A percentile compares a stretch with the other conserved stretches of the same genome.
Conservation (phyloP, 768 basidiomycete genomes). For the Pulveroboletus sp. region DNA sequence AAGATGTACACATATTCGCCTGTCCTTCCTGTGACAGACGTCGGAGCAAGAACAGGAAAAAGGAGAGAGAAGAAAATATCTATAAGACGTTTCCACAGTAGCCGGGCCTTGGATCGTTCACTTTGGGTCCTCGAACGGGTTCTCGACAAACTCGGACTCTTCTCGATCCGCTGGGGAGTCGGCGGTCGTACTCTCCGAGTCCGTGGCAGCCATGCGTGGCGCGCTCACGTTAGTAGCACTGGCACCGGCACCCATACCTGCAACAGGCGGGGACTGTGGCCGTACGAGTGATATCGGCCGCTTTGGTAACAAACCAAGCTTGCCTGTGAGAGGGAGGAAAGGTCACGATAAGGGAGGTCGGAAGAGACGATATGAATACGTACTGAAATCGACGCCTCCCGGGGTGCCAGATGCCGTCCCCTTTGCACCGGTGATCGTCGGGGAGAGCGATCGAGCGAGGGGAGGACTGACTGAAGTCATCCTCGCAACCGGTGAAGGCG, state of each 20-base stretch:
- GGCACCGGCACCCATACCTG: neutral
- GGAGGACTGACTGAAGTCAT: neutral
- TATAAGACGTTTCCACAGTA: neutral
- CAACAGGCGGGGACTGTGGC: conserved; percentile 27
- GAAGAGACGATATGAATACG: neutral
- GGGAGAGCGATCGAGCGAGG: conserved; percentile 4
- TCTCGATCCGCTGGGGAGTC: conserved; percentile 35
- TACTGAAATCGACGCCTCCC: conserved; percentile 31
- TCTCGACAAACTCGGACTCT: conserved; percentile 70
- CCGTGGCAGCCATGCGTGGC: conserved; percentile 4
- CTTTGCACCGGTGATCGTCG: conserved; percentile 1
- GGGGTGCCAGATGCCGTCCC: conserved; percentile 15
- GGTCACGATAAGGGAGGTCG: neutral
- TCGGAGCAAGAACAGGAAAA: neutral
- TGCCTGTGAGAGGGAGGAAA: conserved; percentile 35
- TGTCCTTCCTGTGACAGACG: too few species aligned
- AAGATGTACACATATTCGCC: too few species aligned
- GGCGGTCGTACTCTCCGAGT: conserved; percentile 21
- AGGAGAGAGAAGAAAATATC: neutral
- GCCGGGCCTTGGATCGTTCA: neutral
- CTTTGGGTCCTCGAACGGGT: conserved; percentile 59
- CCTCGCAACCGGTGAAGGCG: neutral
- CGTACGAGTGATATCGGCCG: conserved; percentile 59
- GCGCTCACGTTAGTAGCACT: neutral
- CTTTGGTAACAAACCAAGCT: conserved; percentile 69